phyloP scores from a whole-genome alignment of 352 stramenopile genomes.

The Pythium apleroticum region DNA sequence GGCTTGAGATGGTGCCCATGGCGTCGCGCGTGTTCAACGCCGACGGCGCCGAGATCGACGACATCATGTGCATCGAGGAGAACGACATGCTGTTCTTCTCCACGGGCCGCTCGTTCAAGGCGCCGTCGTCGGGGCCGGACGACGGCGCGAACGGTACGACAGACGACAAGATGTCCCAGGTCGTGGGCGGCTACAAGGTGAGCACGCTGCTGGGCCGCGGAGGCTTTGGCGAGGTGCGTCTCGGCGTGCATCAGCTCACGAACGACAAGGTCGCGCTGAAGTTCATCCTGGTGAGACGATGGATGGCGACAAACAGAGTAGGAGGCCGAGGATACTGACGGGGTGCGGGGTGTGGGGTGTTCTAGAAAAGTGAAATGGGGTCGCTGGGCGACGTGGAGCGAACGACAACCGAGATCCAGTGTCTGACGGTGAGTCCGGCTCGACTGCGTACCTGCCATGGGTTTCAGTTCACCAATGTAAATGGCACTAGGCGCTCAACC shows the following conservation, averaged over 20 bases:
- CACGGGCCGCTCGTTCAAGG: slow-evolving; percentile 72
- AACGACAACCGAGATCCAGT: slow-evolving; percentile 88
- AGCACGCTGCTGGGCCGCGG: slow-evolving; percentile 72
- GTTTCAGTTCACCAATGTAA: no score
- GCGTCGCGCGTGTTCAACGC: slow-evolving; percentile 84
- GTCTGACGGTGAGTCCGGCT: slow-evolving; percentile 50
- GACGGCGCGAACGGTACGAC: slow-evolving; percentile 34
- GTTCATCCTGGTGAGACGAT: slow-evolving; percentile 64
- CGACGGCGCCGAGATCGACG: slow-evolving; percentile 83
- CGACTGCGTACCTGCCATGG: no score
- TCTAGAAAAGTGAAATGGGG: slow-evolving; percentile 83
- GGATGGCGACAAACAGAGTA: background rate
- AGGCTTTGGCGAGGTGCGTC: slow-evolving; percentile 77
- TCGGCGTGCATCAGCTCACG: slow-evolving; percentile 82
- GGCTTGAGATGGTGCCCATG: slow-evolving; percentile 82
- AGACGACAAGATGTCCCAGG: slow-evolving; percentile 61
- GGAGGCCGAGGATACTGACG: background rate
- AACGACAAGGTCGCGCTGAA: slow-evolving; percentile 88
- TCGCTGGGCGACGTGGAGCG: slow-evolving; percentile 86
- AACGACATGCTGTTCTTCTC: slow-evolving; percentile 91
- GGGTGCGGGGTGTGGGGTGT: background rate
- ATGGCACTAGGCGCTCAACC: slow-evolving; percentile 60
- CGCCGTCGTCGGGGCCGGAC: slow-evolving; percentile 50
- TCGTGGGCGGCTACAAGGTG: slow-evolving; percentile 82
- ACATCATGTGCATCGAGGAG: slow-evolving; percentile 91